phyloP scores from a whole-genome alignment of 805 yeast genomes.

The Kodamaea jinghongensis region DNA sequence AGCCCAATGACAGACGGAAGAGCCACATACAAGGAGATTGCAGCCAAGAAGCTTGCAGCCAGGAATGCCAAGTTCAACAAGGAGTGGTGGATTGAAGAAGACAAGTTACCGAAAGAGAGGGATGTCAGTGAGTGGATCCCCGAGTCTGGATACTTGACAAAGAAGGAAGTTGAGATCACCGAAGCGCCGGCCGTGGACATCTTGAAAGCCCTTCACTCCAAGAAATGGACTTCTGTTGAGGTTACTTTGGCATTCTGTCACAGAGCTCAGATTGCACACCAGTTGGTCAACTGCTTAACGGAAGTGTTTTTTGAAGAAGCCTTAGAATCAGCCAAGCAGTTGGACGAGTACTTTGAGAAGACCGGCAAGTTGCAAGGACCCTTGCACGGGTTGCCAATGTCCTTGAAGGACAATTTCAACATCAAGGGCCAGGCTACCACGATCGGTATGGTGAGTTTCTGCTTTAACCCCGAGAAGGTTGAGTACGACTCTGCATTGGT shows the following conservation, averaged over 20 bases:
- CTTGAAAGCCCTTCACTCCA: constrained; percentile 24
- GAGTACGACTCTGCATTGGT: constrained; percentile 41
- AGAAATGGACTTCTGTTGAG: constrained; percentile 37
- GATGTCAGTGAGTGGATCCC: constrained; percentile 40
- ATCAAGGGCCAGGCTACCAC: constrained; percentile 48
- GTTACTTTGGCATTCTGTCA: constrained; percentile 57
- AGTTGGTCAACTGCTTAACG: constrained; percentile 41
- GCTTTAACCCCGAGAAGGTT: constrained; percentile 32
- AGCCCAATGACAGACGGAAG: not conserved
- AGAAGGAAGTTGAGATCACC: constrained; percentile 40
- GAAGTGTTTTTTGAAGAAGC: constrained; percentile 37
- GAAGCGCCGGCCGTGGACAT: constrained; percentile 27
- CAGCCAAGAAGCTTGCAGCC: constrained; percentile 37
- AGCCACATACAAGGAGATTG: constrained; percentile 35
- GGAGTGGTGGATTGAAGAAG: constrained; percentile 44
- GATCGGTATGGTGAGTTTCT: constrained; percentile 47
- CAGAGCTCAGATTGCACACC: constrained; percentile 58
- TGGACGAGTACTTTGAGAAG: constrained; percentile 21
- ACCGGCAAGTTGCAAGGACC: constrained; percentile 23
- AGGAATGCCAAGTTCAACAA: constrained; percentile 43
- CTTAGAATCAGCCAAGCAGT: constrained; percentile 19
- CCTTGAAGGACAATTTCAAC: constrained; percentile 44
- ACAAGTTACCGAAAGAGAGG: constrained; percentile 30
- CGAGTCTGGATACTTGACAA: constrained; percentile 31
- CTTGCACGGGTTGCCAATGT: constrained; percentile 30